Conservation (phyloP, 2,329 filamentous ascomycete genomes). For the Colletotrichum abscissum region DNA sequence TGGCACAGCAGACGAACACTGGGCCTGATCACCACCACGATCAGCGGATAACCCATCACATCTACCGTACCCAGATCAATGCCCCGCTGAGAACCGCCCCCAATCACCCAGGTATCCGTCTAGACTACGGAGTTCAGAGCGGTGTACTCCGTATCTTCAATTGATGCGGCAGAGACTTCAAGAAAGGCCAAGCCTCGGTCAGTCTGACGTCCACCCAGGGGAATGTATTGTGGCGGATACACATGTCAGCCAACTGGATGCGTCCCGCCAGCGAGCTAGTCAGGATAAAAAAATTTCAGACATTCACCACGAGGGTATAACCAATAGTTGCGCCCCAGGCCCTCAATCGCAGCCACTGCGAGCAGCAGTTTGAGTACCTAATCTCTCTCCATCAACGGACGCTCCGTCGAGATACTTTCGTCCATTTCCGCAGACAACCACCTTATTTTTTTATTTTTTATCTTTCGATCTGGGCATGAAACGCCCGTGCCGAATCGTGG, state of each 20-base stretch:
- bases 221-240: not conserved
- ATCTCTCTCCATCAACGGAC: conserved; percentile 7
- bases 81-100: not conserved
- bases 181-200: not conserved
- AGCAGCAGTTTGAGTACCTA: not conserved
- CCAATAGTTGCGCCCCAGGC: conserved; percentile 9
- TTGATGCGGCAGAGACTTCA: not conserved
- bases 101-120: not conserved
- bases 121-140: not conserved
- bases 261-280: conserved; percentile 21
- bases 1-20: conserved; percentile 26
- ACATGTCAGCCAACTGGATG: conserved; percentile 23
- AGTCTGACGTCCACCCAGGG: not conserved
- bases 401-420: conserved; percentile 1
- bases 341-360: not conserved
- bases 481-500: conserved; percentile 30
- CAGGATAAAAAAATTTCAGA: conserved; percentile 5
- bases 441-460: not conserved
- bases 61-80: not conserved
- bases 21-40: conserved; percentile 27
- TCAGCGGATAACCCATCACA: not conserved
- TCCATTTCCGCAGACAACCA: not conserved
- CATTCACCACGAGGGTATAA: conserved; percentile 2
- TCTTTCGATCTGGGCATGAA: conserved; percentile 22
- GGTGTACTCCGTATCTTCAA: not conserved